Conservation (phyloP, 345 rosid species). For the Camelina hispida region DNA sequence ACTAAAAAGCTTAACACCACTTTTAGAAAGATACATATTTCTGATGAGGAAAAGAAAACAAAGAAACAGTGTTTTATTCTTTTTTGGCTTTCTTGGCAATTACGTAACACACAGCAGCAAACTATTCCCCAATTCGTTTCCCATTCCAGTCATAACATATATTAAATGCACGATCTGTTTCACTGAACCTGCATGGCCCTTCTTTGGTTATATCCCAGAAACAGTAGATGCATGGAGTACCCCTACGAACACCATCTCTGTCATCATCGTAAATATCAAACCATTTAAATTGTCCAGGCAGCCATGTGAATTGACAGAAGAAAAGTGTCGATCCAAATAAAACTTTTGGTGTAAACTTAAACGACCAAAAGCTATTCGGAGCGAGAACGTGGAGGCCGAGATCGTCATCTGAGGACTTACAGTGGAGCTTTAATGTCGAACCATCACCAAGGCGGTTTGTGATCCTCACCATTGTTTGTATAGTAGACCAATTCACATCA, state of each 20-base stretch:
- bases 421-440: constrained; percentile 26
- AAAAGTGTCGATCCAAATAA: constrained; percentile 23
- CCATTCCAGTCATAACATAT: constrained; percentile 40
- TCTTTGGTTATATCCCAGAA: constrained; percentile 35
- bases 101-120: background rate
- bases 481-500: background rate
- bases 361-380: constrained; percentile 12
- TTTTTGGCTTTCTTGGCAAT: background rate
- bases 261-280: constrained; percentile 39
- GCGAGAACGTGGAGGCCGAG: constrained; percentile 25
- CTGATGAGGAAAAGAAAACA: background rate
- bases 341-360: constrained; percentile 27
- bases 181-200: constrained; percentile 34
- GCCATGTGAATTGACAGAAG: constrained; percentile 38
- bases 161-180: background rate
- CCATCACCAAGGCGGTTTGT: constrained; percentile 41
- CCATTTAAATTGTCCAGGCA: background rate
- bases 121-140: background rate
- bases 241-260: constrained; percentile 24
- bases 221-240: constrained; percentile 34
- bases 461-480: constrained; percentile 25
- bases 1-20: background rate
- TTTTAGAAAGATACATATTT: background rate
- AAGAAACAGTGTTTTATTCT: background rate
- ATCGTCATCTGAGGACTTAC: constrained; percentile 33